Base-by-base conservation (phyloP, 2,329 filamentous ascomycete genomes). In the Apiospora saccharicola region DNA sequence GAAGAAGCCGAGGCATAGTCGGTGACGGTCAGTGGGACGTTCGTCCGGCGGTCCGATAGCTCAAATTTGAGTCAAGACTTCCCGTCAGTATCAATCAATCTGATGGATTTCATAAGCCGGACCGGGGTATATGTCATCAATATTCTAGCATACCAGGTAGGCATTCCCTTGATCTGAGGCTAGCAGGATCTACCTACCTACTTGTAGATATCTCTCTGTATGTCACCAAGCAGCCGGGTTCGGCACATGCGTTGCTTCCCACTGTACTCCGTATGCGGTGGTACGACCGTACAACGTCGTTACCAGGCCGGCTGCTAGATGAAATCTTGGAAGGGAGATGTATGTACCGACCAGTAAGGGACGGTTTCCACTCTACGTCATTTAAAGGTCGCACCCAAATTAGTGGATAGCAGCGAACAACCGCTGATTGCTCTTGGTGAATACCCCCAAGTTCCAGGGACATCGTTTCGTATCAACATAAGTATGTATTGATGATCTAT, bases 301-400 rank as follows among this genome's bases (percentile, higher is more conserved):
- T 30, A 30, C 22, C 26, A 57, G 16, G 51, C 51, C 24, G 19
- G 51, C 26, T 57, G 51, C 19, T 24, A 34, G 51, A 57, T 57
- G 51, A 5, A 57, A 57, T 57, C 51, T 57, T 6, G 24, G 13
- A 34, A 26, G 16, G 51, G 51, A 34, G 37, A 41, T 41, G 37
- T 7, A 8, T 7, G 37, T 37, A 37, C 8, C 8, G 8, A 37
- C 37, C 37, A 34, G 24, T 57, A 57, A 14, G 26, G 26, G 26
- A 30, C 51, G 22, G 16, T 37, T 61, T 30, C 53, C 53, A 61
- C 53, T 61, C 53, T 61, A 61, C 53, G 53, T 61, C 53, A 61
- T 61, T 37, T 34, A 37, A 37, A 30, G 53, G 53, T 61, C 34
- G 53, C 53, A 57, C 26, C 51, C 51, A 57, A 19, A 19, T 34